Conservation (phyloP, 345 rosid species). For the Clarkia xantiana region DNA sequence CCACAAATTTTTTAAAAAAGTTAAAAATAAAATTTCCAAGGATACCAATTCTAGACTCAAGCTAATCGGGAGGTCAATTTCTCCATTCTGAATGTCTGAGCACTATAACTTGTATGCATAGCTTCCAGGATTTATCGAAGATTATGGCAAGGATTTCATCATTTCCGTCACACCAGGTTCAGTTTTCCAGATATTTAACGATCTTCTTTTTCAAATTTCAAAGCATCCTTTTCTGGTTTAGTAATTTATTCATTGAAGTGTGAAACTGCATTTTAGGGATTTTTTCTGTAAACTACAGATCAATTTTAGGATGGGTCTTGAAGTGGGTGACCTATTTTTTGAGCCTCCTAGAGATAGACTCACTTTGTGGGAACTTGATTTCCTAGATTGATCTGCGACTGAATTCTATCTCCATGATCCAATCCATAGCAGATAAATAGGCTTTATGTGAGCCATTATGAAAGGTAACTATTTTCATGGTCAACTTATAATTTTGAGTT, state of each 20-base stretch:
- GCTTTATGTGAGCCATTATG: constrained; percentile 58
- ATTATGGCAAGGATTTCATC: constrained; percentile 26
- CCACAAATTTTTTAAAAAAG: no score
- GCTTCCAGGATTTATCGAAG: constrained; percentile 82
- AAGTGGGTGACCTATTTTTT: constrained; percentile 45
- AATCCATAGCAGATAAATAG: constrained; percentile 51
- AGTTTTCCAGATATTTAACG: background rate
- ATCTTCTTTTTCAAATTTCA: background rate
- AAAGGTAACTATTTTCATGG: constrained; percentile 27
- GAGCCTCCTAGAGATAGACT: constrained; percentile 79
- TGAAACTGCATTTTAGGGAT: constrained; percentile 23
- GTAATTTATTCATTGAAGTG: constrained; percentile 1
- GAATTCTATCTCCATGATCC: constrained; percentile 77
- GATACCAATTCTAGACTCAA: constrained; percentile 80
- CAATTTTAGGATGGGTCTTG: constrained; percentile 26
- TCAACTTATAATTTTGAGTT: background rate
- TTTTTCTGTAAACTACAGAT: no score
- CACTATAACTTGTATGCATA: constrained; percentile 69
- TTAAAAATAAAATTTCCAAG: no score
- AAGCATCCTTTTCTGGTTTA: constrained; percentile 4
- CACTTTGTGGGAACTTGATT: constrained; percentile 86
- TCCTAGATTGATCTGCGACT: constrained; percentile 67
- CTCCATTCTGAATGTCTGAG: constrained; percentile 37
- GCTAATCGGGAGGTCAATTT: constrained; percentile 50
- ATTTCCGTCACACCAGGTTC: constrained; percentile 50